These are phyloP conservation scores for Leishmania tarentolae DNA, from an alignment of 208 protist genomes.

Conservation along the genomic window DNA sequence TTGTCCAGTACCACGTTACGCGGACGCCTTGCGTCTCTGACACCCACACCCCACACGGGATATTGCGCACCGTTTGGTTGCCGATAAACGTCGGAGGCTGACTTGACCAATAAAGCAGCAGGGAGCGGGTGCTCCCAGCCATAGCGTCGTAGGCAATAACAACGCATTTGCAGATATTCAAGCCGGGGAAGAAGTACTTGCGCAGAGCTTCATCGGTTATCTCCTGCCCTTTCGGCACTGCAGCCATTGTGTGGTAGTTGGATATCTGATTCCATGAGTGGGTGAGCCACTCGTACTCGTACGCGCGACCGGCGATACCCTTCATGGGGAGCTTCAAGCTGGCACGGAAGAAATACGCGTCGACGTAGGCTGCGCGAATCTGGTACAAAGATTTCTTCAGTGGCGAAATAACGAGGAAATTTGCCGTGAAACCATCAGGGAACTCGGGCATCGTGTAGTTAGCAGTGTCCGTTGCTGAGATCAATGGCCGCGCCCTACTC, in stretches of 20 bases:
- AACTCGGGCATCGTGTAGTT: conserved; percentile 34
- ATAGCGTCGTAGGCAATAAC: conserved; percentile 33
- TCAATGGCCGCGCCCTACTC: not conserved
- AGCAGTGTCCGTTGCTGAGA: not conserved
- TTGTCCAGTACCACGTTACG: conserved; percentile 52
- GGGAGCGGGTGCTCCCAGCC: conserved; percentile 2
- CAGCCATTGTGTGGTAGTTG: conserved; percentile 29
- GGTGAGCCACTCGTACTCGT: conserved; percentile 45
- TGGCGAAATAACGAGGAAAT: conserved; percentile 44
- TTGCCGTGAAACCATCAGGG: conserved; percentile 34
- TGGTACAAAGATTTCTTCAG: conserved; percentile 27
- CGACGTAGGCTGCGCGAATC: conserved; percentile 30
- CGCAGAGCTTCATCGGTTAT: conserved; percentile 21
- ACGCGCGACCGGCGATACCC: conserved; percentile 33
- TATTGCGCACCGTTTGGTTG: conserved; percentile 43
- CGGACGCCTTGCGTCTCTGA: conserved; percentile 25
- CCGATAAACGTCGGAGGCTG: conserved; percentile 38
- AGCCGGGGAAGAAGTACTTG: conserved; percentile 44
- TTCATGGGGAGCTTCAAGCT: conserved; percentile 20
- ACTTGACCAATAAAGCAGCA: conserved; percentile 29
- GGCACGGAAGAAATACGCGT: not conserved
- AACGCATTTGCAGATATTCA: conserved; percentile 29
- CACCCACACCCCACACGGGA: conserved; percentile 47
- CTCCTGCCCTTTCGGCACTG: conserved; percentile 15
- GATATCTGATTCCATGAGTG: conserved; percentile 24